Conservation (phyloP, 2,329 filamentous ascomycete genomes). For the Paraphaeosphaeria minitans region DNA sequence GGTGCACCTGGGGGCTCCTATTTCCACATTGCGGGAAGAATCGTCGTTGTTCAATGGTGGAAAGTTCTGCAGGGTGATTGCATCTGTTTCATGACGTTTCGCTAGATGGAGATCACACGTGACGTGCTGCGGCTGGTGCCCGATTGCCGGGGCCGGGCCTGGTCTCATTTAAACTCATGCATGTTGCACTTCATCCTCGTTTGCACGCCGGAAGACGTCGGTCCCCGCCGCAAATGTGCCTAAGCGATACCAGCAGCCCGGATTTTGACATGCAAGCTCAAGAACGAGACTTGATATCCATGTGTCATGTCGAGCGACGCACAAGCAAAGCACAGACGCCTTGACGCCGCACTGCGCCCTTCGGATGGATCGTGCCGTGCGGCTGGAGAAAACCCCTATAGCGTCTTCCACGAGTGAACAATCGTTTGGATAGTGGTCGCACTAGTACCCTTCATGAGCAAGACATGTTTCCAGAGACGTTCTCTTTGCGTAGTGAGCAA, state of each 20-base stretch:
- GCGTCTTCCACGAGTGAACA: slow-evolving; percentile 28
- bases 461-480: slow-evolving; percentile 27
- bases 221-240: slow-evolving; percentile 37
- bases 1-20: slow-evolving; percentile 4
- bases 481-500: slow-evolving; percentile 23
- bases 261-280: slow-evolving; percentile 20
- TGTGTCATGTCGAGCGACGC: slow-evolving; percentile 31
- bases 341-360: slow-evolving; percentile 30
- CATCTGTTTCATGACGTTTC: slow-evolving; percentile 19
- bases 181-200: slow-evolving; percentile 27
- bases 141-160: background rate
- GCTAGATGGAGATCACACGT: slow-evolving; percentile 17
- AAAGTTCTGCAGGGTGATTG: slow-evolving; percentile 7
- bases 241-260: slow-evolving; percentile 29
- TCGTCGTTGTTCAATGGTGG: slow-evolving; percentile 14
- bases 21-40: slow-evolving; percentile 10
- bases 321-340: slow-evolving; percentile 32
- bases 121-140: background rate
- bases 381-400: slow-evolving; percentile 6
- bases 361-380: slow-evolving; percentile 22
- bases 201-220: slow-evolving; percentile 25
- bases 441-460: slow-evolving; percentile 35
- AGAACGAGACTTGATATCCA: slow-evolving; percentile 38
- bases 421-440: slow-evolving; percentile 34
- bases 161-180: slow-evolving; percentile 15